These are phyloP conservation scores for Talaromyces amestolkiae DNA, from an alignment of 2,329 filamentous ascomycete genomes.

Conservation along the genomic window DNA sequence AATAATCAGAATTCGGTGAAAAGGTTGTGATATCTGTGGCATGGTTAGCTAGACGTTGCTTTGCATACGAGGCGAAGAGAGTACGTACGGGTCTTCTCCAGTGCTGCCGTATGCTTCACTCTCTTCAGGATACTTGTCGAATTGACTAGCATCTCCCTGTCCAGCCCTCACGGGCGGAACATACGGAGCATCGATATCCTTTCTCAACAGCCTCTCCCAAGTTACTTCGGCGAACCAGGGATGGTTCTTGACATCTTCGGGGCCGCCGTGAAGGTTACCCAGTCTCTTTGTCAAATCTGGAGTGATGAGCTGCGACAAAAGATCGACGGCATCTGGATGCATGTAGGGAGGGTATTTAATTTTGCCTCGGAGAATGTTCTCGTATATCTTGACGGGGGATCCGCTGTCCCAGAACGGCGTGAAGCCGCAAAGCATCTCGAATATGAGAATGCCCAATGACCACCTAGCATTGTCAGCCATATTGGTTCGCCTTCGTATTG, in stretches of 20 bases:
- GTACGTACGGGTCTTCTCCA: conserved; percentile 80
- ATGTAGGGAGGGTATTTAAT: conserved; percentile 98
- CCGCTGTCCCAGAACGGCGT: conserved; percentile 99
- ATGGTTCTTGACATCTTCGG: conserved; percentile 90
- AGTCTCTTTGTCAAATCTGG: conserved; percentile 90
- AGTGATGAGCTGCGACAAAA: conserved; percentile 90
- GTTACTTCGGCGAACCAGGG: conserved; percentile 97
- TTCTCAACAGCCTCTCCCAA: conserved; percentile 89
- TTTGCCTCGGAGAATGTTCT: conserved; percentile 93
- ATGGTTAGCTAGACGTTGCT: not conserved
- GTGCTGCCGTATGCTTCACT: conserved; percentile 81
- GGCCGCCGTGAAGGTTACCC: conserved; percentile 88
- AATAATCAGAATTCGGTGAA: conserved; percentile 65
- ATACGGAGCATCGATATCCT: conserved; percentile 97
- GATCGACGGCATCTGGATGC: conserved; percentile 87
- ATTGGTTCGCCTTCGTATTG: too few relatives aligned
- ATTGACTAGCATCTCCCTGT: conserved; percentile 91
- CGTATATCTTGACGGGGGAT: conserved; percentile 98
- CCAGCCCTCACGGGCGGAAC: conserved; percentile 93
- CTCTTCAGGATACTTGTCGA: conserved; percentile 97
- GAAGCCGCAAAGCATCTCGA: conserved; percentile 99
- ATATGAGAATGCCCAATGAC: conserved; percentile 97
- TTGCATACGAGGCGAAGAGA: not conserved
- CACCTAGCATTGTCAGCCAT: conserved; percentile 62
- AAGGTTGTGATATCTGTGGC: conserved; percentile 65